Conservation (phyloP, 768 basidiomycete genomes). For the Tulasnella sp. region DNA sequence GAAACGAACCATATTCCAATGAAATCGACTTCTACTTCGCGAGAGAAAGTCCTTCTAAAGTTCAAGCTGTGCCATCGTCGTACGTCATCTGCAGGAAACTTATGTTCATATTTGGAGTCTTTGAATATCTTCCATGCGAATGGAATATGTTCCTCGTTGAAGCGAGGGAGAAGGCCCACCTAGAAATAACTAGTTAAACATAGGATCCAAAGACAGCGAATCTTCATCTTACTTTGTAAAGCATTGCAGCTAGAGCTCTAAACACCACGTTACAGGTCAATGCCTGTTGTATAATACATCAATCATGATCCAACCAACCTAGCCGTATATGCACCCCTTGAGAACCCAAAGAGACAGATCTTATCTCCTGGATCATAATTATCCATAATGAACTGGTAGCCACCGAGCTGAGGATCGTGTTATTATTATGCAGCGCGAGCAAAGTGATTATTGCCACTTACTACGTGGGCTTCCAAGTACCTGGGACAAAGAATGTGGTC, state of each 20-base stretch:
- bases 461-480: slow-evolving; percentile 52
- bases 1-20: slow-evolving; percentile 54
- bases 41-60: slow-evolving; percentile 62
- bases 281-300: background rate
- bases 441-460: background rate
- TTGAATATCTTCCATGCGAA: slow-evolving; percentile 68
- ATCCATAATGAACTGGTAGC: slow-evolving; percentile 14
- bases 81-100: background rate
- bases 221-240: too few relatives aligned
- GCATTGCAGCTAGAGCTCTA: background rate
- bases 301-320: background rate
- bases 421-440: background rate
- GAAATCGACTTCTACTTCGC: slow-evolving; percentile 53
- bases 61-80: slow-evolving; percentile 27
- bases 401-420: slow-evolving; percentile 6
- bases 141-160: slow-evolving; percentile 54
- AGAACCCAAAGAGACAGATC: slow-evolving; percentile 77
- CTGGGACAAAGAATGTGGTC: slow-evolving; percentile 61
- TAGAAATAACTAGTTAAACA: slow-evolving; percentile 10
- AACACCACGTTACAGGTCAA: background rate
- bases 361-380: slow-evolving; percentile 41
- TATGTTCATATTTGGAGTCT: slow-evolving; percentile 27
- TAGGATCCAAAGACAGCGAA: too few relatives aligned
- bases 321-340: slow-evolving; percentile 55
- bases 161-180: slow-evolving; percentile 51